Evolutionary conservation across 768 basidiomycete genomes (phyloP), one percentile per base, ranked within the genome.

Genomic region (Calocera viscosa): DNA sequence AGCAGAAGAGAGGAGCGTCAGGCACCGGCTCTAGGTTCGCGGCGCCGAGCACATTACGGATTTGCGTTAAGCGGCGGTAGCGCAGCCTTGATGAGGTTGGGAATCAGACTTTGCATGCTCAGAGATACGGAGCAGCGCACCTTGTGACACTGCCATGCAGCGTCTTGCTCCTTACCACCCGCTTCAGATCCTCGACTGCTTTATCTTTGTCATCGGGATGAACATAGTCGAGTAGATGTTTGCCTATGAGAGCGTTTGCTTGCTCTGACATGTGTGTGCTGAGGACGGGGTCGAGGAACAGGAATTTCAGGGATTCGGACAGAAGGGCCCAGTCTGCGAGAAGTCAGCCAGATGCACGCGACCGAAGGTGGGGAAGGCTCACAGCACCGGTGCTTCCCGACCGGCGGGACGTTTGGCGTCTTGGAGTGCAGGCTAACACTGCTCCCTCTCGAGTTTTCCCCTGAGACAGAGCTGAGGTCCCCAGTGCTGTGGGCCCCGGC

Each of bases 101-200:
- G 24, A 33, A 49, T 67, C 64, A 67, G 67, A 35, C 34, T 26
- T 22, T 2, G 65, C 5, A 30, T 19, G 17, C 24, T 39, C 17
- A 16, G 38, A 66, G 24, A 28, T 7, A 26, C 53, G 53, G 66
- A 69, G 38, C 67, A 67, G 69, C 80, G 67, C 68, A 82, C 83
- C 91, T 85, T 68, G 91, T 92, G 68, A 93, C 88, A 60, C 87
- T 90, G 69, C 91, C 91, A 74, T 91, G 88, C 67, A 91, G 79
- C 1, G 86, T 90, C 71, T 85, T 83, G 71, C 83, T 84, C 65
- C 88, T 82, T 67, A 92, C 80, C 17, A 90, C 89, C 64, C 83
- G 82, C 65, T 85, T 82, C 41, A 93, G 81, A 78, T 93, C 91
- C 12, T 82, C 78, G 71, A 83, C 82, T 2, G 91, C 91, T 11